phyloP scores from a whole-genome alignment of 768 basidiomycete genomes.

The Agaricus sinodeliciosus region DNA sequence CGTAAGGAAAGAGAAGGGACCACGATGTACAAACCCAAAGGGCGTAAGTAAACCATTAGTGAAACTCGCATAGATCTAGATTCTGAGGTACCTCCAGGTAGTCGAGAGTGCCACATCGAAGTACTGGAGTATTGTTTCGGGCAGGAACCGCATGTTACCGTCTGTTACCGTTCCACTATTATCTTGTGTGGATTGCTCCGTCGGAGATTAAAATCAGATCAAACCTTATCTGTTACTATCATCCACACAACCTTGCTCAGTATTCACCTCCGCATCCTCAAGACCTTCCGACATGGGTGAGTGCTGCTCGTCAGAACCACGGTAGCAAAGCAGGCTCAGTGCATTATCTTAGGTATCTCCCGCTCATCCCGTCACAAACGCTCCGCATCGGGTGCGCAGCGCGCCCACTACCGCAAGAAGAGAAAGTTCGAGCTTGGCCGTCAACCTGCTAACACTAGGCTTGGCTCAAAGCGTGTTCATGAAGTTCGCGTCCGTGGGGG shows the following conservation, averaged over 20 bases:
- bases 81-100: too few relatives aligned
- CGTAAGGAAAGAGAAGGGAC: too few relatives aligned
- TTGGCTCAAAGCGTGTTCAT: constrained; percentile 93
- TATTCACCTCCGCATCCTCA: constrained; percentile 52
- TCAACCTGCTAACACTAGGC: constrained; percentile 95
- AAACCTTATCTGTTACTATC: constrained; percentile 46
- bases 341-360: constrained; percentile 72
- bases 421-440: constrained; percentile 99
- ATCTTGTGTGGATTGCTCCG: constrained; percentile 19
- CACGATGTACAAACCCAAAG: too few relatives aligned
- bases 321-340: constrained; percentile 11
- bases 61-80: too few relatives aligned
- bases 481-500: constrained; percentile 93
- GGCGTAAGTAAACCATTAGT: too few relatives aligned
- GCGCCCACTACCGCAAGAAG: constrained; percentile 98
- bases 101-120: too few relatives aligned
- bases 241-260: constrained; percentile 42
- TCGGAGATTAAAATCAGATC: constrained; percentile 27
- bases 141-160: too few relatives aligned
- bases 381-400: constrained; percentile 86
- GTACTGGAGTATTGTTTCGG: too few relatives aligned
- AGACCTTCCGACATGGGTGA: constrained; percentile 73
- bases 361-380: constrained; percentile 97
- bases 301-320: constrained; percentile 30
- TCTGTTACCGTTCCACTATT: too few relatives aligned